Evolutionary conservation across 1,284 basidiomycete genomes (phyloP), one percentile per base, ranked within the genome.

Genomic region (Ustilago curta): DNA sequence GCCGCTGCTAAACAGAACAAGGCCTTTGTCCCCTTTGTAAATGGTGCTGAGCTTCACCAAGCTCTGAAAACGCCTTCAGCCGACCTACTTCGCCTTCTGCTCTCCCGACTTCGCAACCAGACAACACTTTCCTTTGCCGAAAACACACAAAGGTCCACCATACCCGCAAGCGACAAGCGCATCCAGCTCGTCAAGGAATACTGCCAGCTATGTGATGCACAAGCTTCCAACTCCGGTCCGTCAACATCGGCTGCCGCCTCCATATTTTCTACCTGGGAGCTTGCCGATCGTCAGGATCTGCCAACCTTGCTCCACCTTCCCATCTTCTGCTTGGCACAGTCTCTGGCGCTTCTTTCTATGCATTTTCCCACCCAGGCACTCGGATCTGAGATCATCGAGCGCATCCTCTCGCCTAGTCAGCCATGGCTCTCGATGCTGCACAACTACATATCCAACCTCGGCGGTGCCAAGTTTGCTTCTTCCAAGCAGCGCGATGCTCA

Each of bases 291-390:
- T 21, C 73, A 76, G 37, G 59, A 70, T 25, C 62, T 80, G 4
- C 48, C 62, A 1, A 60, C 76, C 0, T 50, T 83, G 29, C 55
- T 78, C 1, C 69, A 80, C 4, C 60, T 83, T 14, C 70, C 77
- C 27, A 75, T 77, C 54, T 79, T 78, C 50, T 69, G 68, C n/a
- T 65, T 83, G 1, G 75, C 80, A n/a, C 78, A 83, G 54, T 44
- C 81, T 0, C 74, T 83, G 11, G 61, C 64, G 4, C 63, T 83
- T 19, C 76, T 83, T 7, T 79, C 79, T 5, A 63, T 72, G 23
- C 80, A 83, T 52, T 78, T 75, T 40, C 80, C 82, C 0, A 80
- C 70, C 8, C 80, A 83, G n/a, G 63, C 69, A 1, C 63, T 77
- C 4, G 82, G 77, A 8, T 76, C 78, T 19, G 59, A 55, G 56